phyloP scores from a whole-genome alignment of 139 green algal species.

The Coelastrella sp. region DNA sequence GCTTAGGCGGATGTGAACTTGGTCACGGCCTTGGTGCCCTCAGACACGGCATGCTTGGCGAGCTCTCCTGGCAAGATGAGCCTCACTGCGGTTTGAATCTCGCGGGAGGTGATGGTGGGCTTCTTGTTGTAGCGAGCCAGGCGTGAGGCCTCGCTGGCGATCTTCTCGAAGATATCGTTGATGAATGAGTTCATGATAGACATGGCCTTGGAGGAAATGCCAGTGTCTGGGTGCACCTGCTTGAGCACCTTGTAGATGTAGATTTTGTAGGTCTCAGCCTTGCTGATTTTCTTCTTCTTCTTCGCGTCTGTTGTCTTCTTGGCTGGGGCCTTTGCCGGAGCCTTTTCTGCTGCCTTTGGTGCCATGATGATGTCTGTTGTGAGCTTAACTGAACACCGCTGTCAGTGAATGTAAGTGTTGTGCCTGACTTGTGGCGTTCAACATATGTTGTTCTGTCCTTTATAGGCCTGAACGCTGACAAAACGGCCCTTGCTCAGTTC shows the following conservation, averaged over 20 bases:
- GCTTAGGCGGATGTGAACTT: slow-evolving; percentile 87
- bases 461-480: neutral
- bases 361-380: slow-evolving; percentile 39
- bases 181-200: slow-evolving; percentile 98
- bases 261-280: slow-evolving; percentile 97
- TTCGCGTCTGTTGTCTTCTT: slow-evolving; percentile 57
- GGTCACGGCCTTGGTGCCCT: slow-evolving; percentile 92
- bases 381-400: too few relatives aligned
- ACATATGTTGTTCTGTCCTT: neutral
- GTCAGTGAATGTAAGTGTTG: too few relatives aligned
- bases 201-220: slow-evolving; percentile 96
- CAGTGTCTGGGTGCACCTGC: slow-evolving; percentile 96
- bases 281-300: slow-evolving; percentile 69
- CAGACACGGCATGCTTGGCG: slow-evolving; percentile 83
- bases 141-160: slow-evolving; percentile 77
- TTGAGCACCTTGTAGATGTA: slow-evolving; percentile 99
- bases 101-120: slow-evolving; percentile 87
- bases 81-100: slow-evolving; percentile 89
- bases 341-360: slow-evolving; percentile 65
- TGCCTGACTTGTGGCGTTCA: too few relatives aligned
- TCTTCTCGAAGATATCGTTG: slow-evolving; percentile 95
- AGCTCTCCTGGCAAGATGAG: slow-evolving; percentile 88
- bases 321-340: slow-evolving; percentile 57
- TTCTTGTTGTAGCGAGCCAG: slow-evolving; percentile 89
- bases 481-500: neutral